Evolutionary conservation across 208 protist species (phyloP).

Genomic region (Spongospora subterranea): DNA sequence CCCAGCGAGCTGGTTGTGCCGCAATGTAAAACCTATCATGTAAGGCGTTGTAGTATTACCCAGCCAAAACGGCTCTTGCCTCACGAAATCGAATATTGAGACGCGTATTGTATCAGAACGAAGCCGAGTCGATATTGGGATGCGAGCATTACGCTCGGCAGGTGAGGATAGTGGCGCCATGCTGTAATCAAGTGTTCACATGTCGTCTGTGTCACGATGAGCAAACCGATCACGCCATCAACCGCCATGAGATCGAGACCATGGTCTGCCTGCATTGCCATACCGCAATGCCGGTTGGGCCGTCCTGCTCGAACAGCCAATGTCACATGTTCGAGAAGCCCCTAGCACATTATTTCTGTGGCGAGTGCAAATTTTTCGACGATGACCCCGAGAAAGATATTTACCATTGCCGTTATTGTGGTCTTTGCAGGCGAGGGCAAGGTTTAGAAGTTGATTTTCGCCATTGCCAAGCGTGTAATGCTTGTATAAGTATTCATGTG

Average conservation of each 20-base stretch:
- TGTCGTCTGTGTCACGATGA: conserved; percentile 71
- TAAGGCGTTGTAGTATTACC: too few species aligned
- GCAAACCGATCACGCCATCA: conserved; percentile 65
- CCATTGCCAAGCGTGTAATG: conserved; percentile 69
- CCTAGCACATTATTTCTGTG: conserved; percentile 67
- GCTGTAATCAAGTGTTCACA: conserved; percentile 68
- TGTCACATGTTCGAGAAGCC: conserved; percentile 53
- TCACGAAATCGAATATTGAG: neutral
- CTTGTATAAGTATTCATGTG: conserved; percentile 64
- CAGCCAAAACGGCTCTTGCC: too few species aligned
- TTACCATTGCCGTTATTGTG: conserved; percentile 68
- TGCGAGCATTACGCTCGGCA: conserved; percentile 66
- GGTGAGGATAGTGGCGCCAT: conserved; percentile 64
- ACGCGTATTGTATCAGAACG: neutral
- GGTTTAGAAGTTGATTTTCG: conserved; percentile 66
- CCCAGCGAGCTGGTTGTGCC: too few species aligned
- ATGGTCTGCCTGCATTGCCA: conserved; percentile 70
- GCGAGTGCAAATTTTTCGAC: conserved; percentile 69
- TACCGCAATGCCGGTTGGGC: conserved; percentile 64
- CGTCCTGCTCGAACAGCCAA: conserved; percentile 50
- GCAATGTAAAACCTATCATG: neutral
- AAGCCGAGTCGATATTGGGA: conserved; percentile 61
- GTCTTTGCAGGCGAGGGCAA: conserved; percentile 66
- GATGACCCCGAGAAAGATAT: conserved; percentile 68
- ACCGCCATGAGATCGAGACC: conserved; percentile 65